Evolutionary conservation across 768 basidiomycete species (phyloP), one percentile per base, ranked within the genome.

Genomic region (Boletus bicolor): DNA sequence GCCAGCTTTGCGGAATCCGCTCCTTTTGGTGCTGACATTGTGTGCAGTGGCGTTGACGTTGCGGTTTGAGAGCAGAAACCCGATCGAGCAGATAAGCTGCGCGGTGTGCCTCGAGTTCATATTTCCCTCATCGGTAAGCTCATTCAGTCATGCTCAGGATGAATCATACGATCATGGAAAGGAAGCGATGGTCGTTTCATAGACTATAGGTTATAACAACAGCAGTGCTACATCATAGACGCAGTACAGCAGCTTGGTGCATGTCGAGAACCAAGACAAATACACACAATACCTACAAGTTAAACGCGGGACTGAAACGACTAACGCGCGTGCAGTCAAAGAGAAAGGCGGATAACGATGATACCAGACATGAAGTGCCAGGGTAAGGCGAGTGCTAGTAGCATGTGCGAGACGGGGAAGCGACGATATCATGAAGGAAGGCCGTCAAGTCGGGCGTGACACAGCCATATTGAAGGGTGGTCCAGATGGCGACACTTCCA

Each of bases 241-340:
- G 65, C 58, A 72, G 69, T 61, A 67, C 65, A 60, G 49, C 63
- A 61, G 46, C 57, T 54, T 24, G 53, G 70, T 71, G 61, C 64
- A 68, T 56, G 71, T 71, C 65, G 48, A 38, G 58, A 59, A 35
- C 36, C 57, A 57, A 49, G 68, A 63, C 67, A 65, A 30, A 53
- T 69, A 71, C 67, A 67, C 57, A 59, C 55, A 59, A 59, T 72
- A 72, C 69, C 71, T 72, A 72, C 71, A 65, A 58, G 41, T 51
- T 42, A 59, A 54, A 34, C 32, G 48, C 46, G 55, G n/a, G 30
- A 56, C 47, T 54, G 56, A 69, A 70, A 64, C 68, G 61, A 66
- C 61, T 36, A 69, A 37, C 45, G 57, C 51, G 55, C 26, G 60
- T 44, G 57, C 59, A 64, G 60, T 62, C 64, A 60, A 51, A 63